phyloP scores from a whole-genome alignment of 371 early-diverging fungal species.

The Enterospora canceri region DNA sequence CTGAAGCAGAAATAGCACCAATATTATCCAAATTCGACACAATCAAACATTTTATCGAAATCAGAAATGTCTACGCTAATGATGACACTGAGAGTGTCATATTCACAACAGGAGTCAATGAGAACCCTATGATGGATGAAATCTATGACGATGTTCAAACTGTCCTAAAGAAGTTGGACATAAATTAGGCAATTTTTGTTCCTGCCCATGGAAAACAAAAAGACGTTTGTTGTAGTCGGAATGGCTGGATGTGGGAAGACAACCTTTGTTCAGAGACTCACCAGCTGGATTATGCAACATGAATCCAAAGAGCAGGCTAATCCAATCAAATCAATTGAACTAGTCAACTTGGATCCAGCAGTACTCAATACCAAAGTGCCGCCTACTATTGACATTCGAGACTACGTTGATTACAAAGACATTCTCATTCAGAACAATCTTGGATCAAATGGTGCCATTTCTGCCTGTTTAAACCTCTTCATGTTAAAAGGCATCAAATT shows the following conservation, averaged over 20 bases:
- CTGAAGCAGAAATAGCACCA: slow-evolving; percentile 14
- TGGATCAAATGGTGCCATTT: slow-evolving; percentile 95
- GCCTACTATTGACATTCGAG: slow-evolving; percentile 89
- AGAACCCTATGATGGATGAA: slow-evolving; percentile 91
- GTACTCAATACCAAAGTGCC: slow-evolving; percentile 75
- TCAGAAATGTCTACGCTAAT: slow-evolving; percentile 35
- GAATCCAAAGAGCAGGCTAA: slow-evolving; percentile 61
- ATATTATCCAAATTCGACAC: slow-evolving; percentile 36
- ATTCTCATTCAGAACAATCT: slow-evolving; percentile 93
- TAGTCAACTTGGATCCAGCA: slow-evolving; percentile 92
- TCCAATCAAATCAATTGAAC: slow-evolving; percentile 59
- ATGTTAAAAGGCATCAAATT: slow-evolving; percentile 69
- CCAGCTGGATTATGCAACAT: slow-evolving; percentile 51
- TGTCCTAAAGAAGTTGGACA: slow-evolving; percentile 14
- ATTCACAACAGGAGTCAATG: slow-evolving; percentile 82
- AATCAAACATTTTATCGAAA: slow-evolving; percentile 27
- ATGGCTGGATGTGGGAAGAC: slow-evolving; percentile 98
- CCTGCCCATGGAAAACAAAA: not conserved
- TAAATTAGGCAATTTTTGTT: not conserved
- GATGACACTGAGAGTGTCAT: slow-evolving; percentile 61
- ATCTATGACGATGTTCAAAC: slow-evolving; percentile 66
- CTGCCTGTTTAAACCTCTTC: slow-evolving; percentile 85
- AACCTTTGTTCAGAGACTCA: slow-evolving; percentile 72
- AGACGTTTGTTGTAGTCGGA: slow-evolving; percentile 58
- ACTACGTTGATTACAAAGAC: slow-evolving; percentile 89